These are phyloP conservation scores for Alternaria sp. DNA, from an alignment of 2,329 filamentous ascomycete genomes.

Conservation along the genomic window DNA sequence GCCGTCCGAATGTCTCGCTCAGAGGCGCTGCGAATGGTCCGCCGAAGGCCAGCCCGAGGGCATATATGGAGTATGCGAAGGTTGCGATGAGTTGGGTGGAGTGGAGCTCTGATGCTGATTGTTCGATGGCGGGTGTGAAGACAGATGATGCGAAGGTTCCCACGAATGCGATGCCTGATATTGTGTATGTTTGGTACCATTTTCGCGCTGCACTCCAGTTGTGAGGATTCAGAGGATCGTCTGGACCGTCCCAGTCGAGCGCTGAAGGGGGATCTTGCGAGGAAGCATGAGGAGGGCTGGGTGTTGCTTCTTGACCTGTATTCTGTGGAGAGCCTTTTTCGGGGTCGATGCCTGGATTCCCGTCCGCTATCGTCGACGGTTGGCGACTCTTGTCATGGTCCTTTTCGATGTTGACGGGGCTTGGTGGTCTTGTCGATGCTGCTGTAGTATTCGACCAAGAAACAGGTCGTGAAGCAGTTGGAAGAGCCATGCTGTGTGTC, in stretches of 20 bases:
- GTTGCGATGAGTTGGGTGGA: constrained; percentile 24
- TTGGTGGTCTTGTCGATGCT: constrained; percentile 12
- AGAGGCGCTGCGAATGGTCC: constrained; percentile 76
- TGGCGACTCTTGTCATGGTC: neutral
- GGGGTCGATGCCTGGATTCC: neutral
- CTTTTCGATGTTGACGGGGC: constrained; percentile 6
- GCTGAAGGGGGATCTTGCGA: constrained; percentile 1
- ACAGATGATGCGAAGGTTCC: constrained; percentile 15
- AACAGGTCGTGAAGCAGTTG: neutral
- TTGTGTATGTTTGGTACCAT: constrained; percentile 17
- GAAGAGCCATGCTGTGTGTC: neutral
- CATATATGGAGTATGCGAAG: constrained; percentile 30
- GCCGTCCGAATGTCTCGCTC: constrained; percentile 73
- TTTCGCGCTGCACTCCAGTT: constrained; percentile 17
- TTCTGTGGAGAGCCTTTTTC: neutral
- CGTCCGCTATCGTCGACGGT: neutral
- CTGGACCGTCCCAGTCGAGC: constrained; percentile 17
- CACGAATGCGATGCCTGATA: constrained; percentile 15
- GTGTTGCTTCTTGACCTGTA: neutral
- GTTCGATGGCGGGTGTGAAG: constrained; percentile 15
- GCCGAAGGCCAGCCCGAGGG: constrained; percentile 66
- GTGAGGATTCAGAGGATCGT: constrained; percentile 19
- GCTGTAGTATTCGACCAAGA: constrained; percentile 10
- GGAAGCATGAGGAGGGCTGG: neutral
- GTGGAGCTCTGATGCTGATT: constrained; percentile 19